Base-by-base conservation (phyloP, 441 rosid genomes). In the Erodium texanum region DNA sequence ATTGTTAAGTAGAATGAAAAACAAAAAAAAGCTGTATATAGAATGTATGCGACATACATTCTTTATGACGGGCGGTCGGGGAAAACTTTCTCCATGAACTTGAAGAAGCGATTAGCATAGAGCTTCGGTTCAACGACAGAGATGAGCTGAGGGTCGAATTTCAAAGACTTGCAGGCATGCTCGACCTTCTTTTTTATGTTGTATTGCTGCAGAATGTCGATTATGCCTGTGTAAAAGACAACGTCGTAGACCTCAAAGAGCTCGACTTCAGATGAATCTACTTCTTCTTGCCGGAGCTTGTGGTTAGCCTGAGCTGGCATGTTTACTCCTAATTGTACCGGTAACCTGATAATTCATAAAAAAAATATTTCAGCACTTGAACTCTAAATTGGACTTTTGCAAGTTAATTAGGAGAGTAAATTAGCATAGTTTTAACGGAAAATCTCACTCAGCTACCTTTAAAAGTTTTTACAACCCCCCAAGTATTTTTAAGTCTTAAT, bases 311-410 rank as follows among this genome's bases (percentile, higher is more conserved):
- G 62, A 20, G 62, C 62, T 0, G 97, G 99, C 99, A 94, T 94
- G 85, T 94, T 89, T 56, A 89, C 99, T 71, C 99, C 99, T 73
- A 94, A 69, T 73, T 94, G 97, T 69, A 94, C 99, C 59, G 85
- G 91, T 69, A 94, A 84, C 86, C 99, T 94, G 76, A 50, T 27
- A 22, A 52, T 58, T 20, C 4, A 7, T 19, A 27, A 22, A 58
- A 58, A 58, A 7, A 27, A 10, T 34, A 10, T 34, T 34, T 34
- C 38, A 34, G 38, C 8, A 34, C 38, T 34, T 34, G 9, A 34
- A 34, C 38, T 34, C 38, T 34, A 34, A 34, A 34, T 34, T 32
- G 38, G 38, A 34, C 38, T 34, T 34, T 6, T 7, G 38, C 38
- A 34, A 34, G 36, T 32, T 32, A 34, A 7, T 32, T 32, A 32